phyloP scores from a whole-genome alignment of 2,329 filamentous ascomycete genomes.

The Raffaelea deltoideospora region DNA sequence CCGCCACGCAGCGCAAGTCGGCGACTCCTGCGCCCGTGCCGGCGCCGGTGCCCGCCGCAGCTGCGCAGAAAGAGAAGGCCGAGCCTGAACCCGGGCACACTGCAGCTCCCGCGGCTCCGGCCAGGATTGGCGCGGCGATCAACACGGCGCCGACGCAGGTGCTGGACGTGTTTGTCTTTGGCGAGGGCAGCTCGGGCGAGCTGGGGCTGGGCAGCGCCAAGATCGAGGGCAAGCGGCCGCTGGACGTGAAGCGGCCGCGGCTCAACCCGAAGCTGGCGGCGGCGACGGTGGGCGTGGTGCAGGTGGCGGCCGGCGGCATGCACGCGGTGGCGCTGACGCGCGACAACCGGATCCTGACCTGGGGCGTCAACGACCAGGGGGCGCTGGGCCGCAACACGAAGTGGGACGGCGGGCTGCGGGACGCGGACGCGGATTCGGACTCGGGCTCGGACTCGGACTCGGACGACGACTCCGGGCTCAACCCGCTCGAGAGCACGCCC shows the following conservation, averaged over 20 bases:
- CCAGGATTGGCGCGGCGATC: slow-evolving; percentile 24
- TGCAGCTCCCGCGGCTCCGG: not conserved
- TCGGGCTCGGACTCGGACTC: slow-evolving; percentile 24
- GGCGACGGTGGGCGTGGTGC: slow-evolving; percentile 50
- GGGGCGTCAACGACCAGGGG: slow-evolving; percentile 79
- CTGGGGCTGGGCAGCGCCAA: slow-evolving; percentile 62
- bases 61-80: too few relatives aligned
- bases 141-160: slow-evolving; percentile 47
- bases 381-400: slow-evolving; percentile 61
- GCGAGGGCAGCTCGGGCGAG: slow-evolving; percentile 67
- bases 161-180: slow-evolving; percentile 66
- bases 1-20: too few relatives aligned
- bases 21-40: too few relatives aligned
- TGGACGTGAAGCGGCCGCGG: slow-evolving; percentile 62
- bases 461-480: slow-evolving; percentile 27
- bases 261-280: slow-evolving; percentile 45
- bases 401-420: slow-evolving; percentile 41
- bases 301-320: slow-evolving; percentile 69
- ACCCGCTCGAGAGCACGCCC: slow-evolving; percentile 47
- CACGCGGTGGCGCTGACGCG: slow-evolving; percentile 62
- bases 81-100: too few relatives aligned
- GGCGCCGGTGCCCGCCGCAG: too few relatives aligned
- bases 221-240: slow-evolving; percentile 40
- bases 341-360: slow-evolving; percentile 69
- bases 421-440: slow-evolving; percentile 37